Evolutionary conservation across 2,329 filamentous ascomycete species (phyloP).

Genomic region (Zasmidium cellare): DNA sequence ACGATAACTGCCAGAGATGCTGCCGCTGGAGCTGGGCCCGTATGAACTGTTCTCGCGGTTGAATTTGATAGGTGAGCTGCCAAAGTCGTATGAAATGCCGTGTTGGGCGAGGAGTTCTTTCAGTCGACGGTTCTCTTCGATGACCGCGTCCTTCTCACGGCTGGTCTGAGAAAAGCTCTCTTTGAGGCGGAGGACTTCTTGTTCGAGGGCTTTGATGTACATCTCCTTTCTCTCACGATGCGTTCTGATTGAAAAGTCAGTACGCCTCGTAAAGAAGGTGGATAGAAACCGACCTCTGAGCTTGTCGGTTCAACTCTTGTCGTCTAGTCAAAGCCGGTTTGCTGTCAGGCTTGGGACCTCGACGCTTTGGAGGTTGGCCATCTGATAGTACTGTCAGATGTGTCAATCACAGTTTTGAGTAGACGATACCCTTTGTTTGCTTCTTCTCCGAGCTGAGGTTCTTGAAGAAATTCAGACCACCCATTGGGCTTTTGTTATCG

Average conservation of each 20-base stretch:
- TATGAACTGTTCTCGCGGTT: constrained; percentile 40
- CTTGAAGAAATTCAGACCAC: constrained; percentile 56
- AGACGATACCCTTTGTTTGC: constrained; percentile 62
- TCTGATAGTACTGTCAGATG: constrained; percentile 51
- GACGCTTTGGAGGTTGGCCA: constrained; percentile 80
- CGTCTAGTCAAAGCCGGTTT: constrained; percentile 89
- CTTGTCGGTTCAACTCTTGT: constrained; percentile 93
- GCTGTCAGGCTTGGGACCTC: constrained; percentile 94
- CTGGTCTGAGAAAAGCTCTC: constrained; percentile 75
- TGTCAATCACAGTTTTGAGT: background rate
- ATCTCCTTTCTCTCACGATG: constrained; percentile 95
- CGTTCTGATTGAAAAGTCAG: constrained; percentile 59
- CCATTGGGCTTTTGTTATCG: constrained; percentile 28
- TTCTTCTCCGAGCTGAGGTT: constrained; percentile 67
- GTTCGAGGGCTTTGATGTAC: constrained; percentile 91
- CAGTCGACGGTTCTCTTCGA: constrained; percentile 77
- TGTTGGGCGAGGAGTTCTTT: constrained; percentile 61
- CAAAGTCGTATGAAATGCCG: constrained; percentile 58
- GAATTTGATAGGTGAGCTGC: constrained; percentile 38
- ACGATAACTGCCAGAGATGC: constrained; percentile 64
- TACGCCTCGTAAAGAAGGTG: background rate
- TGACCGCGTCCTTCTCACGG: constrained; percentile 73
- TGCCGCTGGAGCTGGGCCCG: constrained; percentile 51
- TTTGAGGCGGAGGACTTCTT: constrained; percentile 85
- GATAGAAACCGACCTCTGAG: constrained; percentile 68